Evolutionary conservation across 2,329 filamentous ascomycete genomes (phyloP).

Genomic region (Colletotrichum nymphaeae): DNA sequence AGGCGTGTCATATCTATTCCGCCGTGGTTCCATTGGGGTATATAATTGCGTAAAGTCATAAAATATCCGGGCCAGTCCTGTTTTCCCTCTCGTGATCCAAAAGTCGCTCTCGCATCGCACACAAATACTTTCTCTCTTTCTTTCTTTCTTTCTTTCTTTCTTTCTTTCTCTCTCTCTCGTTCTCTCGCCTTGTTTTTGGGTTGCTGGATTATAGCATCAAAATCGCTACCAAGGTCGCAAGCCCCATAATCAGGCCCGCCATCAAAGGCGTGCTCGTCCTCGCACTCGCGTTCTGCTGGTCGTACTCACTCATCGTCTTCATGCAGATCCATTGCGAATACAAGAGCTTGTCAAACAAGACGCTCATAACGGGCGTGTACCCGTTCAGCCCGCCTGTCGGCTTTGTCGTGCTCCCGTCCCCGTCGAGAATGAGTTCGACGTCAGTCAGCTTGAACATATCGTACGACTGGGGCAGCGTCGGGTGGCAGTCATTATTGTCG

Average conservation of each 20-base stretch:
- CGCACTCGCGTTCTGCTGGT: constrained; percentile 5
- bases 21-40: constrained; percentile 30
- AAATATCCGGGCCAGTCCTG: constrained; percentile 23
- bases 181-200: background rate
- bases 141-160: background rate
- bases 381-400: constrained; percentile 31
- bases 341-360: constrained; percentile 28
- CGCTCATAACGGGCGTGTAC: constrained; percentile 34
- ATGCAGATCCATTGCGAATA: constrained; percentile 36
- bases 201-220: constrained; percentile 16
- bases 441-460: constrained; percentile 31
- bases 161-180: background rate
- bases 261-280: background rate
- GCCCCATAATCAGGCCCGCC: constrained; percentile 2
- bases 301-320: constrained; percentile 35
- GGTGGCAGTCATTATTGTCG: constrained; percentile 17
- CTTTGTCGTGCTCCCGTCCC: constrained; percentile 1
- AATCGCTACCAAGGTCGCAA: constrained; percentile 6
- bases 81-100: constrained; percentile 18
- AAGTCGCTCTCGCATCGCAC: too few relatives aligned
- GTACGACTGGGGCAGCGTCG: constrained; percentile 22
- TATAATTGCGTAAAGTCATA: constrained; percentile 34
- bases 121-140: too few relatives aligned
- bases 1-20: constrained; percentile 16
- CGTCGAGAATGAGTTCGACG: constrained; percentile 29